phyloP scores from a whole-genome alignment of 2,329 filamentous ascomycete genomes.

The Elsinoe arachidis region DNA sequence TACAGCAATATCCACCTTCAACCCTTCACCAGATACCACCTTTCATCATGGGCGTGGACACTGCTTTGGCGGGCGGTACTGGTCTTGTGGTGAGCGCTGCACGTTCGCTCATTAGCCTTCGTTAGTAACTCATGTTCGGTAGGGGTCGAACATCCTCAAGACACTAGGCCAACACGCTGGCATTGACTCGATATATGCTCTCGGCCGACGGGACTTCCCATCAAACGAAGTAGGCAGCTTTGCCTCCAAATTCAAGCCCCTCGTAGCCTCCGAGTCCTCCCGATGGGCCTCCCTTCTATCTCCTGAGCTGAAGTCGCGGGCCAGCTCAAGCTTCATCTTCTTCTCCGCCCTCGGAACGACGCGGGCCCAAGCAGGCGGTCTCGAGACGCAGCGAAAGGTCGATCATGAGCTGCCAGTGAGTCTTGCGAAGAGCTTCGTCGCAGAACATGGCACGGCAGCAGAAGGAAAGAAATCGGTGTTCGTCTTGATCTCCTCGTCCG shows the following conservation, averaged over 20 bases:
- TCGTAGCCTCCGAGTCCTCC: constrained; percentile 57
- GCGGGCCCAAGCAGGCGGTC: constrained; percentile 60
- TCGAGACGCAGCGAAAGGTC: constrained; percentile 76
- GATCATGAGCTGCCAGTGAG: constrained; percentile 81
- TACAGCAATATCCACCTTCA: no score
- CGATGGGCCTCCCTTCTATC: constrained; percentile 46
- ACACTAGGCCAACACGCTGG: constrained; percentile 48
- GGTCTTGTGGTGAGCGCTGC: constrained; percentile 45
- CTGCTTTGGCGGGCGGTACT: constrained; percentile 55
- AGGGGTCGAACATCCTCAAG: constrained; percentile 67
- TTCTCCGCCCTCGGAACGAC: constrained; percentile 78
- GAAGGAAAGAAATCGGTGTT: constrained; percentile 65
- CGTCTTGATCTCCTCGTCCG: constrained; percentile 61
- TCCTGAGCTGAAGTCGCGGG: constrained; percentile 45
- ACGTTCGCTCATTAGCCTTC: not conserved
- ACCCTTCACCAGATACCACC: not conserved
- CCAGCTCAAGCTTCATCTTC: constrained; percentile 42
- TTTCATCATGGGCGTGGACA: not conserved
- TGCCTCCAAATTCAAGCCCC: constrained; percentile 50
- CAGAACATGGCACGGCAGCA: constrained; percentile 29
- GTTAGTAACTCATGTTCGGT: no score
- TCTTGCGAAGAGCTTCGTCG: constrained; percentile 47
- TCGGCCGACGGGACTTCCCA: constrained; percentile 57
- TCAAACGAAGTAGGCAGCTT: constrained; percentile 32
- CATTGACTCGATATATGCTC: constrained; percentile 51